Evolutionary conservation across 352 stramenopile species (phyloP), one percentile per base, ranked within the genome.

Genomic region (Thraustochytrium sp.): DNA sequence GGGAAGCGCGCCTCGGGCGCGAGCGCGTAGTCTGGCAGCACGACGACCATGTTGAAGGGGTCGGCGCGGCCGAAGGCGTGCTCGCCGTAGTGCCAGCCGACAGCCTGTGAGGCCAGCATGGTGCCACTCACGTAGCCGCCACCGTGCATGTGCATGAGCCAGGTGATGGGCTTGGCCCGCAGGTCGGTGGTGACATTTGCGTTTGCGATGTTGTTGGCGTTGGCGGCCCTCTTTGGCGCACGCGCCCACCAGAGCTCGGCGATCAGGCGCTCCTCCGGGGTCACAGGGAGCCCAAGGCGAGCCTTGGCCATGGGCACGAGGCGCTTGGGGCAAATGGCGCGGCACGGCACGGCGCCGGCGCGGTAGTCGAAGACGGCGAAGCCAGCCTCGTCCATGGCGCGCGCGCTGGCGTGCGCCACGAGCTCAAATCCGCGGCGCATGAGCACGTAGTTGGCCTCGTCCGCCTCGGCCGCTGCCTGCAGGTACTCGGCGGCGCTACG

Each of bases 41-140:
- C 40, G 13, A 64, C 68, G 26, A 72, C 44, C 68, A 80, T 46
- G 51, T 80, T 42, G 29, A 65, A 31, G 13, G 68, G n/a, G 8
- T 63, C 63, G 1, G 34, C 16, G 18, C 68, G 68, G 34, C 42
- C 26, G 34, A 65, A 44, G 1, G 48, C 40, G 36, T 44, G 31
- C 21, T 53, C 31, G 48, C 68, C 68, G 34, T 55, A 80, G 26
- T 80, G 68, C 46, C 51, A 64, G 68, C 68, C 68, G 11, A 64
- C 68, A 1, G 68, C 68, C 42, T 80, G 68, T 26, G 68, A 80
- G 34, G 68, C 68, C 11, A 80, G 53, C 51, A 55, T 65, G 42
- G 68, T 80, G 18, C 68, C 68, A 34, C 44, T 63, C 18, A 80
- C 68, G 51, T 80, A 80, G 9, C 68, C 68, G n/a, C 68, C 68